phyloP scores from a whole-genome alignment of 768 basidiomycete species.

The Suillus americanus region DNA sequence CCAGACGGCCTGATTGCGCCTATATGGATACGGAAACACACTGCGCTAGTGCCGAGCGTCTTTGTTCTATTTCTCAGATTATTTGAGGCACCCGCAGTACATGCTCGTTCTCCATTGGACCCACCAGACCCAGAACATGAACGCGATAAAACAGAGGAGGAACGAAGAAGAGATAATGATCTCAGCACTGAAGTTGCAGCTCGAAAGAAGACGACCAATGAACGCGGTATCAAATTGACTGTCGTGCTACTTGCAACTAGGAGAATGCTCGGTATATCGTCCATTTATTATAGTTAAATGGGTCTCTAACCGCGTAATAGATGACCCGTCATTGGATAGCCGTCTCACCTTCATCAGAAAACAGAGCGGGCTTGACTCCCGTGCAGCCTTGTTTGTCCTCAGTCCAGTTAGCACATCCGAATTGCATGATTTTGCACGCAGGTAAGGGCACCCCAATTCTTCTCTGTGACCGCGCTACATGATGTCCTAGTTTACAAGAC shows the following conservation, averaged over 20 bases:
- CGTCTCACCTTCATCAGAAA: conserved; percentile 85
- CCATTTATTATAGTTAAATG: background rate
- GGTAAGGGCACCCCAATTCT: conserved; percentile 40
- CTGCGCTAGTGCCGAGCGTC: conserved; percentile 86
- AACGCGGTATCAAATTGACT: conserved; percentile 91
- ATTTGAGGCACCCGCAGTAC: conserved; percentile 59
- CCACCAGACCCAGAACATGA: conserved; percentile 52
- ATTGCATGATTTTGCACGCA: conserved; percentile 84
- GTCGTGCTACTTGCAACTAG: conserved; percentile 92
- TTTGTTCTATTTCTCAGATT: conserved; percentile 90
- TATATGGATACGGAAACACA: conserved; percentile 97
- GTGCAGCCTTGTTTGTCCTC: conserved; percentile 91
- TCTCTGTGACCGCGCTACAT: conserved; percentile 4
- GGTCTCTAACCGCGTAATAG: conserved; percentile 37
- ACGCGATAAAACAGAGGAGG: conserved; percentile 61
- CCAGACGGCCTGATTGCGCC: conserved; percentile 97
- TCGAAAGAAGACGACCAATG: conserved; percentile 76
- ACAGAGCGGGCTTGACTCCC: conserved; percentile 86
- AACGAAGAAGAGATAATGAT: conserved; percentile 70
- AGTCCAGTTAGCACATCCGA: conserved; percentile 89
- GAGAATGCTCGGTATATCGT: conserved; percentile 72
- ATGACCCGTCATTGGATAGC: conserved; percentile 80
- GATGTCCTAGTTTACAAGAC: conserved; percentile 66
- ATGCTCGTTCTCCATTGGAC: conserved; percentile 54
- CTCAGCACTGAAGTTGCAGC: conserved; percentile 78